Conservation (phyloP, 768 basidiomycete species). For the Lentinula detonsa region DNA sequence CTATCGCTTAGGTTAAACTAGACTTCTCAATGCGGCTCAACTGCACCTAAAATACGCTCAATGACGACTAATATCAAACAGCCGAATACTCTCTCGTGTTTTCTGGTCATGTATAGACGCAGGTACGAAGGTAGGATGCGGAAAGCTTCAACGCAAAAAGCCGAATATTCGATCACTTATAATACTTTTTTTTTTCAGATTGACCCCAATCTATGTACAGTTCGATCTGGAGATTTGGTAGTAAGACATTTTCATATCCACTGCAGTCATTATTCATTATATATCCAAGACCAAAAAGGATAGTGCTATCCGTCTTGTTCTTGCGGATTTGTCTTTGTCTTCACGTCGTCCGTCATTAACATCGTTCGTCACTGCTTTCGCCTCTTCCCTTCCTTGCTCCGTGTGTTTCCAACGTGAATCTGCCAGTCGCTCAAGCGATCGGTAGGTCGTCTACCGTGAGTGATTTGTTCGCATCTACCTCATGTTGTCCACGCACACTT, state of each 20-base stretch:
- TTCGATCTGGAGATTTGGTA: background rate
- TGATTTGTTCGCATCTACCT: conserved; percentile 52
- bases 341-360: background rate
- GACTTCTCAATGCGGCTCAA: background rate
- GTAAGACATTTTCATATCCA: background rate
- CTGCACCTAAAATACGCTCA: background rate
- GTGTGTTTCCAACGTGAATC: conserved; percentile 17
- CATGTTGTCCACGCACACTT: conserved; percentile 69
- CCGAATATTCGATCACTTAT: background rate
- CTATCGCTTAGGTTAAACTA: too few relatives aligned
- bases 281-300: background rate
- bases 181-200: background rate
- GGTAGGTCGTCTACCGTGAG: conserved; percentile 33
- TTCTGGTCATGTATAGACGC: background rate
- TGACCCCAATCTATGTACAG: background rate
- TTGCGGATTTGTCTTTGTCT: background rate
- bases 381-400: background rate
- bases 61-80: background rate
- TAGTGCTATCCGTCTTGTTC: background rate
- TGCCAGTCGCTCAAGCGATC: conserved; percentile 28
- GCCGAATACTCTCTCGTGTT: background rate
- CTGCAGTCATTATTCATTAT: background rate
- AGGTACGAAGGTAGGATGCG: background rate
- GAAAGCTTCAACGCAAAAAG: background rate
- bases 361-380: background rate